phyloP scores from a whole-genome alignment of 208 protist species.

The Kentomonas sorsogonicus region DNA sequence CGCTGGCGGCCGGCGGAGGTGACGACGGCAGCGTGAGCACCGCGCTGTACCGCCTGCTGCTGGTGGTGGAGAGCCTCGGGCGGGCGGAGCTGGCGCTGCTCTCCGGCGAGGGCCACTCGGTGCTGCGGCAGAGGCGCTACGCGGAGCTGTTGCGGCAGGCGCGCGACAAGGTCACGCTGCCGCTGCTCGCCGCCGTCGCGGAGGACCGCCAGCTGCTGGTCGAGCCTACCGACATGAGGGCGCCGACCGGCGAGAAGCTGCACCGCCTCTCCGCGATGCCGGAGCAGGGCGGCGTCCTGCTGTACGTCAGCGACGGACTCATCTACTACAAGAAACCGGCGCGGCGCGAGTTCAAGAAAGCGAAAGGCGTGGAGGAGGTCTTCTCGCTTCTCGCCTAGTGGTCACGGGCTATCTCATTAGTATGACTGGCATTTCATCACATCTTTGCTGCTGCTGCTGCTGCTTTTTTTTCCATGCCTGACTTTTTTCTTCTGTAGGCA shows the following conservation, averaged over 20 bases:
- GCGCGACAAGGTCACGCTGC: conserved; percentile 53
- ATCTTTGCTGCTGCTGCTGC: neutral
- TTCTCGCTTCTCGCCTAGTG: conserved; percentile 14
- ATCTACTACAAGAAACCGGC: conserved; percentile 50
- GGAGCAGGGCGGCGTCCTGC: conserved; percentile 19
- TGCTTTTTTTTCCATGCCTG: too few species aligned
- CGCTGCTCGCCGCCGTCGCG: conserved; percentile 54
- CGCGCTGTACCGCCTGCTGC: conserved; percentile 55
- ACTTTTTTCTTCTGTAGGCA: too few species aligned
- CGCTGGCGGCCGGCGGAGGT: neutral
- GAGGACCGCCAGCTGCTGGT: conserved; percentile 68
- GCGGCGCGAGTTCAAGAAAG: conserved; percentile 34
- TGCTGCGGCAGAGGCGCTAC: conserved; percentile 61
- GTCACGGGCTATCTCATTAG: neutral
- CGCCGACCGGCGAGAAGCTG: conserved; percentile 44
- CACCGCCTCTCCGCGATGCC: conserved; percentile 67
- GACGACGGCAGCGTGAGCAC: conserved; percentile 25
- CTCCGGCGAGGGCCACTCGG: conserved; percentile 32
- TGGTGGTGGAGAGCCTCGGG: conserved; percentile 62
- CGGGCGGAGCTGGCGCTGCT: conserved; percentile 47
- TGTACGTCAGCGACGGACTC: conserved; percentile 69
- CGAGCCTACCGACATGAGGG: conserved; percentile 60
- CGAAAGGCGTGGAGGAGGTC: conserved; percentile 68
- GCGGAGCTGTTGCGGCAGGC: conserved; percentile 52
- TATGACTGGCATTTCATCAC: neutral